Base-by-base conservation (phyloP, 1,284 basidiomycete species). In the Ganoderma leucocontextum region DNA sequence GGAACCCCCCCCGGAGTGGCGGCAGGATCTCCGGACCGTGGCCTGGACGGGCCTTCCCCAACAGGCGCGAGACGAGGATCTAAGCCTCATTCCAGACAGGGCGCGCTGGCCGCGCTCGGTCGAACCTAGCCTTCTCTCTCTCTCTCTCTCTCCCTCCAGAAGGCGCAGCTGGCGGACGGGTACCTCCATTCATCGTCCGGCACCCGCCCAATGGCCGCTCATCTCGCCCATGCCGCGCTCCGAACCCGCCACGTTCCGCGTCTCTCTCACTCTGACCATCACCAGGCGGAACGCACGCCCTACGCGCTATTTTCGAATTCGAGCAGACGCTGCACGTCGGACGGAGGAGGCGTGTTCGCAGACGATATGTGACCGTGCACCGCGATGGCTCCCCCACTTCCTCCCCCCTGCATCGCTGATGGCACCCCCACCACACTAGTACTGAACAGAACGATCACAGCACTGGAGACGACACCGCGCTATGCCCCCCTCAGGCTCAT, bases 401-500 rank as follows among this genome's bases (percentile, higher is more conserved):
- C 17, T 22, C 44, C 38, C 39, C 60, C 62, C 29, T 19, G 49
- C n/a, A 64, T 60, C 62, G 57, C 66, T 60, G 52, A 68, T 68
- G 67, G 59, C 35, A 60, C 59, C 57, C 25, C 25, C 60, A 33
- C 49, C 47, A 35, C 62, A 63, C n/a, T n/a, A n/a, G n/a, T n/a
- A n/a, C 49, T 63, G 62, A 63, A 64, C 59, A 35, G 19, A n/a
- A 59, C 62, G 62, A 67, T 33, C 66, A 25, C 62, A 64, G 58
- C 33, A 29, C 29, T 29, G 39, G n/a, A 59, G 29, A 29, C 61
- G 41, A 38, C 60, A 35, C 53, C 47, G 49, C 66, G 62, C 62
- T 38, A 72, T 72, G 71, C 61, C 67, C 7, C 41, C 65, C 65
- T 64, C 72, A 25, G n/a, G 22, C 55, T 68, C 69, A n/a, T 41